Percentiles rank a stretch among this genome's conserved stretches.
Evolutionary conservation across 306 rosid genomes (phyloP).

Genomic region (Lablab purpureus): DNA sequence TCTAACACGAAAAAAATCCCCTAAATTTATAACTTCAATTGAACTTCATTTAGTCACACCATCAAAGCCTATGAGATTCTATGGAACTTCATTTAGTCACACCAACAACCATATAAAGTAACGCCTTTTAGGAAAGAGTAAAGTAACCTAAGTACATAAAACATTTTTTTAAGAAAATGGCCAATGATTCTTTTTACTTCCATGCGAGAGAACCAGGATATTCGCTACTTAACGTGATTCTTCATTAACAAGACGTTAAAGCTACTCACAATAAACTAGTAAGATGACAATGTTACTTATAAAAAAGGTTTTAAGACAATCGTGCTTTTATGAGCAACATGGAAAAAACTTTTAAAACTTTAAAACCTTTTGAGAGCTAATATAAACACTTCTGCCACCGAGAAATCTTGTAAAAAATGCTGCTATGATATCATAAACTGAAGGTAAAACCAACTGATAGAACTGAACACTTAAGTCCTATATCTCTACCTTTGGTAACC

Average conservation of each 20-base stretch:
- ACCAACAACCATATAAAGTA: background rate
- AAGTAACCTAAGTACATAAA: background rate
- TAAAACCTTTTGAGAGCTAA: too few relatives aligned
- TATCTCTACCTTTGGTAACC: slow-evolving; percentile 46
- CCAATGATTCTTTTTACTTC: background rate
- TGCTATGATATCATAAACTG: slow-evolving; percentile 14
- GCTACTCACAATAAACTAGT: background rate
- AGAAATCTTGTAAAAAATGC: slow-evolving; percentile 37
- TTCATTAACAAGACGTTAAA: background rate
- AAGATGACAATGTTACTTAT: too few relatives aligned
- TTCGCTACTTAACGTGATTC: background rate
- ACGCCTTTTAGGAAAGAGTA: background rate
- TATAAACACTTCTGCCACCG: background rate
- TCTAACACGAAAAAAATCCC: too few relatives aligned
- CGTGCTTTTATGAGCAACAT: too few relatives aligned
- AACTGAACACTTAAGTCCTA: slow-evolving; percentile 41
- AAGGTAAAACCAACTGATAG: slow-evolving; percentile 30
- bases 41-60: background rate
- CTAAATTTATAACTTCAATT: too few relatives aligned
- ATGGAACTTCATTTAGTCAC: background rate
- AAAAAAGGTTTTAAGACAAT: too few relatives aligned
- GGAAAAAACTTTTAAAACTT: too few relatives aligned
- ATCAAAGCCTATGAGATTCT: too few relatives aligned
- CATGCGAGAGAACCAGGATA: background rate
- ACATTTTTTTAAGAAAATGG: background rate